Evolutionary conservation across 2,329 filamentous ascomycete species (phyloP), one percentile per base, ranked within the genome.

Genomic region (Ambrosiella beaveri): DNA sequence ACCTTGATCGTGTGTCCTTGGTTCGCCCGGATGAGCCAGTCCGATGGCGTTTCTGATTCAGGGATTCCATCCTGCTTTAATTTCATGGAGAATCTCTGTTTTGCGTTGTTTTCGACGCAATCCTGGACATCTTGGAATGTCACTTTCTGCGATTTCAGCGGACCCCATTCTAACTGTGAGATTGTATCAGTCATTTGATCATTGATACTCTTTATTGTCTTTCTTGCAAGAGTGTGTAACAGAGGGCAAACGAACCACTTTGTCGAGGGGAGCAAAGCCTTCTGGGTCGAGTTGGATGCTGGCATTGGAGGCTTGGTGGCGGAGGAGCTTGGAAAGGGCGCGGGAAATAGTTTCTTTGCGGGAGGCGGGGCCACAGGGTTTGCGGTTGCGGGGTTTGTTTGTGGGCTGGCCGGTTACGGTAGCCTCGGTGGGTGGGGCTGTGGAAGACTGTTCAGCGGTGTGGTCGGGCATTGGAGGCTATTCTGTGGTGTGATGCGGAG

Each of bases 1-100:
- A 82, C 72, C 65, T 82, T 81, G 66, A 98, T 86, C 65, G 81
- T 88, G 73, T 97, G 93, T 57, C 93, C 93, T 72, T 97, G 93
- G 66, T 94, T 95, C 36, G 93, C 93, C 65, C 93, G 88, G 71
- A 98, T 96, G 38, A 94, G 76, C 73, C 84, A 96, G 68, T 85
- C 76, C 0, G 75, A 69, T 0, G 87, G 76, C 54, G 85, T 73
- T 7, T 67, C 66, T 17, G 68, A 67, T 15, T 65, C 62, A 1
- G 27, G 27, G 27, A 27, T 27, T 9, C 66, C 64, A 57, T 64
- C 13, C 59, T 58, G 7, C 67, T 58, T 61, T 12, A 50, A 37
- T 57, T 88, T 83, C 66, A 97, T 75, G 1, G 82, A 80, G 73
- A 94, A 98, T 44, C 93, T 86, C 70, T 96, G 86, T 73, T 98